A percentile compares a stretch with the other conserved stretches of the same genome.
Conservation (phyloP, 148 eudicot genomes). For the Rheum nobile region DNA sequence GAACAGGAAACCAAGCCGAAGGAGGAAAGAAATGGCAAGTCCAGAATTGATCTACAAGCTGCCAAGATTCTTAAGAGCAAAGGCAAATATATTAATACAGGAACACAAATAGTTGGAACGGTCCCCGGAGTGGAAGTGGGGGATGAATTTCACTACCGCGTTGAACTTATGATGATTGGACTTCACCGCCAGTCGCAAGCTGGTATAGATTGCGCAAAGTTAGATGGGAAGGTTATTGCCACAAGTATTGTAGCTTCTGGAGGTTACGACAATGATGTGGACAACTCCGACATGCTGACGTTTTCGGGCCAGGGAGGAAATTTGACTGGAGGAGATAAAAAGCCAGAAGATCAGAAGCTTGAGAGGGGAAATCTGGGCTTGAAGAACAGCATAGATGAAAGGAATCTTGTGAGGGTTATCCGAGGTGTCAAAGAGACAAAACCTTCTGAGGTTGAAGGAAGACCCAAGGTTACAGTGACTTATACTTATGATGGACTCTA, state of each 20-base stretch:
- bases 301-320: constrained; percentile 80
- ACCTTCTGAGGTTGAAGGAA: constrained; percentile 31
- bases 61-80: constrained; percentile 33
- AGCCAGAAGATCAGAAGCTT: constrained; percentile 73
- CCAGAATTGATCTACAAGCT: constrained; percentile 46
- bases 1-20: constrained; percentile 34
- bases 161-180: constrained; percentile 74
- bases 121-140: constrained; percentile 93
- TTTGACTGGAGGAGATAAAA: constrained; percentile 31
- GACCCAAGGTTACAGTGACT: constrained; percentile 27
- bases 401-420: constrained; percentile 64
- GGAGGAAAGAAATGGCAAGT: constrained; percentile 17
- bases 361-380: constrained; percentile 74
- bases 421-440: constrained; percentile 67
- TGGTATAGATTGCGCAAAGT: constrained; percentile 64
- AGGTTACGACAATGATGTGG: constrained; percentile 56
- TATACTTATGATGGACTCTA: constrained; percentile 80
- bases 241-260: constrained; percentile 79
- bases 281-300: constrained; percentile 45
- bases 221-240: constrained; percentile 28
- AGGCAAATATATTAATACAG: constrained; percentile 45
- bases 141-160: constrained; percentile 69
- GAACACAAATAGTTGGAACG: constrained; percentile 27
- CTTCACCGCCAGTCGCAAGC: constrained; percentile 60
- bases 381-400: constrained; percentile 40